phyloP scores from a whole-genome alignment of 306 rosid species.

The Cyclanthera cordifolia region DNA sequence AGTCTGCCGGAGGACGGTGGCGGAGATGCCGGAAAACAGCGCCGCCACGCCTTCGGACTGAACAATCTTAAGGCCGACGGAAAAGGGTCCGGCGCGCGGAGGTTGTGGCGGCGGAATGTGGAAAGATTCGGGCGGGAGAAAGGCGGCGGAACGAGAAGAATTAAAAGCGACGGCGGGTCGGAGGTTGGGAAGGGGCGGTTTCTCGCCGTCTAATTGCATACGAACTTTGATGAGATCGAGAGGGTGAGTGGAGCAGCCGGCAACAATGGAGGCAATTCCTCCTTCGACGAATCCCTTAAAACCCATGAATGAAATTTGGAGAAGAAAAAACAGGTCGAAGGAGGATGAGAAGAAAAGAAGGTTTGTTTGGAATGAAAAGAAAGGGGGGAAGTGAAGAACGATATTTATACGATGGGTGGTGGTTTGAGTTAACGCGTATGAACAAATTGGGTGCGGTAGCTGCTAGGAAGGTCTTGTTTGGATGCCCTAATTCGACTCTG shows the following conservation, averaged over 20 bases:
- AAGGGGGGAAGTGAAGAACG: not conserved
- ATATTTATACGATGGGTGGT: not conserved
- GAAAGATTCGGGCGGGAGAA: conserved; percentile 3
- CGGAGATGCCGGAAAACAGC: conserved; percentile 6
- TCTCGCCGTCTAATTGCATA: conserved; percentile 69
- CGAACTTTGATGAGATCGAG: conserved; percentile 76
- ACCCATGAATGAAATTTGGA: conserved; percentile 33
- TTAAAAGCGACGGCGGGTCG: conserved; percentile 44
- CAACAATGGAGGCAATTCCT: conserved; percentile 12
- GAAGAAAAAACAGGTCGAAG: conserved; percentile 35
- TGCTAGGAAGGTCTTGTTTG: not conserved
- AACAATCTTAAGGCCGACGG: conserved; percentile 1
- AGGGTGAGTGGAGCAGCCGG: conserved; percentile 12
- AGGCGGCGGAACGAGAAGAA: conserved; percentile 18
- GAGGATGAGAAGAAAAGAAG: conserved; percentile 41
- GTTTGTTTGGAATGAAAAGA: not conserved
- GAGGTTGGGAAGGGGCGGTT: conserved; percentile 23
- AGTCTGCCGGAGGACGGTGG: conserved; percentile 11
- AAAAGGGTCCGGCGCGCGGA: conserved; percentile 30
- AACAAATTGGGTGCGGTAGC: not conserved
- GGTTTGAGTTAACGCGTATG: not conserved
- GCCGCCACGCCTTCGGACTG: not conserved
- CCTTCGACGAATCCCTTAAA: conserved; percentile 14
- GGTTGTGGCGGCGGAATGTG: not conserved
- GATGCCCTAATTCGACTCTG: conserved; percentile 5